A percentile compares a stretch with the other conserved stretches of the same genome.
phyloP scores from a whole-genome alignment of 495 filamentous ascomycete species.

The Clavariopsis aquatica region DNA sequence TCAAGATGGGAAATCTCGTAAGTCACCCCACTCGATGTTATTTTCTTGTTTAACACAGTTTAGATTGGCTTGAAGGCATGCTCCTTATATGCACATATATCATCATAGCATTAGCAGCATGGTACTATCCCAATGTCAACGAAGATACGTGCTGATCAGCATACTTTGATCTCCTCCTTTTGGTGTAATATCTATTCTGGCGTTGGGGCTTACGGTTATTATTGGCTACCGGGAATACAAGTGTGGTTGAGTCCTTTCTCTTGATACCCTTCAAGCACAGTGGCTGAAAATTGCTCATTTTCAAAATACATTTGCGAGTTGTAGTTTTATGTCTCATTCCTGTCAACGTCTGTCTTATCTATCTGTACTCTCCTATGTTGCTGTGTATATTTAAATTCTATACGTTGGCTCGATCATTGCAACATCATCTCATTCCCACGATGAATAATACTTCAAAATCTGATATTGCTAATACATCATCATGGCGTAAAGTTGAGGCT shows the following conservation, averaged over 20 bases:
- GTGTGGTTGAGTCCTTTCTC: background rate
- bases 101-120: constrained; percentile 45
- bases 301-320: background rate
- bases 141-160: constrained; percentile 5
- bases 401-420: background rate
- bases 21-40: background rate
- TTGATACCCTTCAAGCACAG: constrained; percentile 11
- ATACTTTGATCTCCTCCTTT: background rate
- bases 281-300: background rate
- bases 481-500: too few species aligned
- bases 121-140: constrained; percentile 42
- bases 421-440: too few species aligned
- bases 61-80: constrained; percentile 47
- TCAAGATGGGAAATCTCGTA: constrained; percentile 73
- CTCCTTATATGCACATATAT: constrained; percentile 45
- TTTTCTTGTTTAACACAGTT: constrained; percentile 1
- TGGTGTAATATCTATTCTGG: background rate
- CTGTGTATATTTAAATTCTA: background rate
- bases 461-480: too few species aligned
- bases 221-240: background rate
- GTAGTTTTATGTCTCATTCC: background rate
- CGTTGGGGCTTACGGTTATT: background rate
- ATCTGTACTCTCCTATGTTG: background rate
- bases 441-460: too few species aligned
- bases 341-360: background rate